phyloP scores from a whole-genome alignment of 768 basidiomycete genomes.

The Leucocoprinus leucothites region DNA sequence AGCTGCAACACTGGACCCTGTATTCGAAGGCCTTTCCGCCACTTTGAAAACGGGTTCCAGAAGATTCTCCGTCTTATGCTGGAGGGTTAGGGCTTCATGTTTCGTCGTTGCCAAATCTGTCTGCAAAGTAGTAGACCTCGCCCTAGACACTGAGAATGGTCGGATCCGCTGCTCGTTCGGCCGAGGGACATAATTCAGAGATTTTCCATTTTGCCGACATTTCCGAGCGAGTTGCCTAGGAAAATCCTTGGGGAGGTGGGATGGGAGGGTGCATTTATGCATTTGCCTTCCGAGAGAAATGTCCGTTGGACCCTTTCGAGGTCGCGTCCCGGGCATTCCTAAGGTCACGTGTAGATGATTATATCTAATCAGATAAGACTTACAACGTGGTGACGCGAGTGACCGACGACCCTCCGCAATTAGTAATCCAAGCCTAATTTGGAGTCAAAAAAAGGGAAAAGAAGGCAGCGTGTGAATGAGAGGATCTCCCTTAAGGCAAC shows the following conservation, averaged over 20 bases:
- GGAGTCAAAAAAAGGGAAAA: too few relatives aligned
- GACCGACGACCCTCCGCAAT: too few relatives aligned
- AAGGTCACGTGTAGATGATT: background rate
- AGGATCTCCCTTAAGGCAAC: too few relatives aligned
- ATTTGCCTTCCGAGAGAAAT: slow-evolving; percentile 3
- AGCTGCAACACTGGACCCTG: slow-evolving; percentile 24
- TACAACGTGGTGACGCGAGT: too few relatives aligned
- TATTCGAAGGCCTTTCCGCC: slow-evolving; percentile 10
- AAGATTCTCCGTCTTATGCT: slow-evolving; percentile 47
- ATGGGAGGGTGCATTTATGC: slow-evolving; percentile 6
- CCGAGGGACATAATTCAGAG: background rate
- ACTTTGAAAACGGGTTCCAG: slow-evolving; percentile 41
- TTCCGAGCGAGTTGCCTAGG: too few relatives aligned
- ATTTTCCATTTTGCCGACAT: background rate
- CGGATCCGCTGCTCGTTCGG: background rate
- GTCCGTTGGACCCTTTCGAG: background rate
- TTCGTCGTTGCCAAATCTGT: background rate
- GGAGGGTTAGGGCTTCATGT: slow-evolving; percentile 38
- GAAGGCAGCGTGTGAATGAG: too few relatives aligned
- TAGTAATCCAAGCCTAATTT: too few relatives aligned
- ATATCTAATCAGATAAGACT: slow-evolving; percentile 7
- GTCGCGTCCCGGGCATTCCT: background rate
- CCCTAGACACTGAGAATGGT: background rate
- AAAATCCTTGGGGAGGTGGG: background rate
- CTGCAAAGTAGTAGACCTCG: background rate